Percentiles rank a stretch among this genome's conserved stretches.
phyloP scores from a whole-genome alignment of 331 rosid genomes.

The Prunus yedoensis region DNA sequence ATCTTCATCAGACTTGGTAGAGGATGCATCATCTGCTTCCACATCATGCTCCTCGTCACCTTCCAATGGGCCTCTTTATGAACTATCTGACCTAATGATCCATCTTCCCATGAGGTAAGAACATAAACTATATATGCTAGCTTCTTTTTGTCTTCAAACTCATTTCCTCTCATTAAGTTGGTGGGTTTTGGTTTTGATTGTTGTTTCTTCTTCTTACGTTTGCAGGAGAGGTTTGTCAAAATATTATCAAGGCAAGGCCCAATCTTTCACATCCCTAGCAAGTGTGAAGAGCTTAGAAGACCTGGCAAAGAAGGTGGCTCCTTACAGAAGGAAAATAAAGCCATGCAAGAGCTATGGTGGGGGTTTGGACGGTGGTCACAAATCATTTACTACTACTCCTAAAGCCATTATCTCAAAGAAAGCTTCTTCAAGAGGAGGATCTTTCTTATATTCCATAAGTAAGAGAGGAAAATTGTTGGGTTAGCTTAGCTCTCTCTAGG shows the following conservation, averaged over 20 bases:
- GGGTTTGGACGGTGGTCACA: constrained; percentile 48
- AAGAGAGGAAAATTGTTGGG: constrained; percentile 37
- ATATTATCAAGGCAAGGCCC: constrained; percentile 70
- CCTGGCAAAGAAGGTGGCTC: constrained; percentile 59
- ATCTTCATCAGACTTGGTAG: constrained; percentile 50
- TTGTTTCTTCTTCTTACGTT: constrained; percentile 12
- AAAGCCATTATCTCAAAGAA: constrained; percentile 73
- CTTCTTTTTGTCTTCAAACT: too few species aligned
- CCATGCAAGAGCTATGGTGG: constrained; percentile 78
- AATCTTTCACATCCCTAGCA: constrained; percentile 69
- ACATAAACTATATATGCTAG: neutral
- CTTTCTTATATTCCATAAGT: constrained; percentile 31
- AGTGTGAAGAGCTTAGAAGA: constrained; percentile 66
- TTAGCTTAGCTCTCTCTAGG: constrained; percentile 35
- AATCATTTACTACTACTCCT: constrained; percentile 50
- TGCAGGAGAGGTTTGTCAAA: constrained; percentile 90
- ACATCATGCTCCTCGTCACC: constrained; percentile 34
- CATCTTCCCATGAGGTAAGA: constrained; percentile 81
- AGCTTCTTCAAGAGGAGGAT: constrained; percentile 48
- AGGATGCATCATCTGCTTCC: constrained; percentile 58
- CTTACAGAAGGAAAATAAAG: constrained; percentile 54
- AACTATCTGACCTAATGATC: constrained; percentile 68
- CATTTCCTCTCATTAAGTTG: neutral
- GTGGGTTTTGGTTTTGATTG: neutral
- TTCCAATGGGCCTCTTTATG: constrained; percentile 60